A percentile compares a stretch with the other conserved stretches of the same genome.
phyloP scores from a whole-genome alignment of 2,329 filamentous ascomycete genomes.

The Chalaropsis ovoidea region DNA sequence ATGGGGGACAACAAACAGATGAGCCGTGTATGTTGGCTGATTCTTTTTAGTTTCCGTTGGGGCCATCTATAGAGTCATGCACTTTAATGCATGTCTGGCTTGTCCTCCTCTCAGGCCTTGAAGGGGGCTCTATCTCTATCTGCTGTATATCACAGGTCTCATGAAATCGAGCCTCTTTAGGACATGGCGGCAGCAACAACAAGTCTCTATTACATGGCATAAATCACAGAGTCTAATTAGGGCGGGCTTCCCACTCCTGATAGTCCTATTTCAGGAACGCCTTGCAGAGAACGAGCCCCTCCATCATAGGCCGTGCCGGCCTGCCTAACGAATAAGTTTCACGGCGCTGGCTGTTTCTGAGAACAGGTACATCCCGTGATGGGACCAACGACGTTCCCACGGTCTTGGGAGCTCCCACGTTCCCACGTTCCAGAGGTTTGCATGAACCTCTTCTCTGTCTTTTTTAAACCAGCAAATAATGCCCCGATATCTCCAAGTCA shows the following conservation, averaged over 20 bases:
- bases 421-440: conserved; percentile 5
- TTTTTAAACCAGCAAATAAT: background rate
- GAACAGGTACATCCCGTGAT: conserved; percentile 7
- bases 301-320: background rate
- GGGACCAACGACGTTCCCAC: background rate
- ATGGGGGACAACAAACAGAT: too few relatives aligned
- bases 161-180: background rate
- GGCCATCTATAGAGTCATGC: too few relatives aligned
- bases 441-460: conserved; percentile 6
- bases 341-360: conserved; percentile 1
- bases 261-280: background rate
- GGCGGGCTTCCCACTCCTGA: background rate
- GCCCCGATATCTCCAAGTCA: conserved; percentile 9
- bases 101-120: background rate
- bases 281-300: background rate
- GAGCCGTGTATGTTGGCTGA: background rate
- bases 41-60: too few relatives aligned
- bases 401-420: background rate
- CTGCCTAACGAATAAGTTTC: background rate
- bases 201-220: background rate
- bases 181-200: background rate
- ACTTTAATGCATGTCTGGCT: background rate
- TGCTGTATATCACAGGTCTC: background rate
- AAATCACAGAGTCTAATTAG: background rate
- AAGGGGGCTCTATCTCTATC: background rate